Evolutionary conservation across 371 early-diverging fungal genomes (phyloP).

Genomic region (Mucor piriformis): DNA sequence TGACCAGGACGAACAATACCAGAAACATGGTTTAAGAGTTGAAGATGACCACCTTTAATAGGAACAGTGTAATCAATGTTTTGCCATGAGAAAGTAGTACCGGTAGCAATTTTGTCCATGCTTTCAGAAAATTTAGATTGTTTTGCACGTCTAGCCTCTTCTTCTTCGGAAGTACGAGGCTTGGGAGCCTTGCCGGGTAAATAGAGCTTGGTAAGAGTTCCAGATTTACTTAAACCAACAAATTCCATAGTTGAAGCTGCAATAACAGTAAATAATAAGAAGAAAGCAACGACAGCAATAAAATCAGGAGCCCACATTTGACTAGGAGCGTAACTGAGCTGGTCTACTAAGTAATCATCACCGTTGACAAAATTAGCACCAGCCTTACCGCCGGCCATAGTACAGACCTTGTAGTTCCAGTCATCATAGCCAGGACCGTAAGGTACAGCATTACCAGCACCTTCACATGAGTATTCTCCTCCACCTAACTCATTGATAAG

Average conservation of each 20-base stretch:
- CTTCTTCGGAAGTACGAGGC: constrained; percentile 27
- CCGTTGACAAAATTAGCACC: constrained; percentile 50
- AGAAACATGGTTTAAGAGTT: constrained; percentile 55
- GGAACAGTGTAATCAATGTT: constrained; percentile 62
- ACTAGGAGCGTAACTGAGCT: constrained; percentile 35
- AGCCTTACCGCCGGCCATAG: constrained; percentile 51
- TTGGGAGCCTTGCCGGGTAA: constrained; percentile 43
- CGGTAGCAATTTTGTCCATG: constrained; percentile 37
- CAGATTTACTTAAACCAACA: constrained; percentile 48
- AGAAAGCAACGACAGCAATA: constrained; percentile 57
- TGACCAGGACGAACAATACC: constrained; percentile 62
- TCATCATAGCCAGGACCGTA: constrained; percentile 48
- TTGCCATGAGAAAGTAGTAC: constrained; percentile 63
- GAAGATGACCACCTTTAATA: constrained; percentile 54
- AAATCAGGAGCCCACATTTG: constrained; percentile 61
- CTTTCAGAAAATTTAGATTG: constrained; percentile 23
- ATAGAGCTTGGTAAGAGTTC: constrained; percentile 59
- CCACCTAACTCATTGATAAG: constrained; percentile 69
- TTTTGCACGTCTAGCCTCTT: constrained; percentile 21
- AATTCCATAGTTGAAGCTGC: constrained; percentile 58
- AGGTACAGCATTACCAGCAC: constrained; percentile 45
- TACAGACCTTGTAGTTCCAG: constrained; percentile 59
- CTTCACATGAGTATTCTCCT: constrained; percentile 35
- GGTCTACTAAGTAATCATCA: constrained; percentile 50
- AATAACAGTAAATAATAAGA: constrained; percentile 51